Evolutionary conservation across 192 early-diverging fungal species (phyloP).

Genomic region (Rhizoclosmatium sp.): DNA sequence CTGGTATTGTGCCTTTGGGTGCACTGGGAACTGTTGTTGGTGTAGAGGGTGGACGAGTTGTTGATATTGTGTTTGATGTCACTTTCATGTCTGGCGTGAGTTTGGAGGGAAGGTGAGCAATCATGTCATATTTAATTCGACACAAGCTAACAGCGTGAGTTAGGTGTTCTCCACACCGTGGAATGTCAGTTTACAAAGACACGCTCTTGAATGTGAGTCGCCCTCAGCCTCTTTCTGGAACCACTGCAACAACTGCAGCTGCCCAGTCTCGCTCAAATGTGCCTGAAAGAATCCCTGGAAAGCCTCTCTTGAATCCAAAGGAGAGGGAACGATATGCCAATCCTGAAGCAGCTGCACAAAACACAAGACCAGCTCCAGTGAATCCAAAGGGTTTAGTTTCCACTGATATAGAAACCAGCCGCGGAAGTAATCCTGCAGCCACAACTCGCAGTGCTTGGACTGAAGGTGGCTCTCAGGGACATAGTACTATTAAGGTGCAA

Average conservation of each 20-base stretch:
- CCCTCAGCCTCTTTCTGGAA: constrained; percentile 57
- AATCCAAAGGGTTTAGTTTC: constrained; percentile 3
- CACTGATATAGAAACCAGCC: not conserved
- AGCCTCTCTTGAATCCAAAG: constrained; percentile 18
- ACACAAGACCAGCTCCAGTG: not conserved
- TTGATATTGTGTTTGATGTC: constrained; percentile 91
- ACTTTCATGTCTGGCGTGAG: constrained; percentile 80
- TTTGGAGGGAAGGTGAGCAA: constrained; percentile 71
- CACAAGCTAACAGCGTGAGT: not conserved
- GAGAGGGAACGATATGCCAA: constrained; percentile 12
- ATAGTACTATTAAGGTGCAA: not conserved
- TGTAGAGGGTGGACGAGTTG: constrained; percentile 66
- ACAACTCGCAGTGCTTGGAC: constrained; percentile 15
- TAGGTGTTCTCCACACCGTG: constrained; percentile 78
- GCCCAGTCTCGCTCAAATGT: constrained; percentile 6
- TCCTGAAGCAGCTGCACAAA: not conserved
- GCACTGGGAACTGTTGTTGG: constrained; percentile 86
- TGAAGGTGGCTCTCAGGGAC: not conserved
- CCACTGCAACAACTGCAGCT: constrained; percentile 19
- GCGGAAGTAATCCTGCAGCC: not conserved
- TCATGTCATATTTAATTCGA: constrained; percentile 11
- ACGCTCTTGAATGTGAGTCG: constrained; percentile 78
- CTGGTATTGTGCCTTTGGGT: constrained; percentile 80
- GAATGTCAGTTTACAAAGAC: constrained; percentile 69
- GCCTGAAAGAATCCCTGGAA: constrained; percentile 39